Base-by-base conservation (phyloP, 2,329 filamentous ascomycete species). In the Cercospora brassicicola region DNA sequence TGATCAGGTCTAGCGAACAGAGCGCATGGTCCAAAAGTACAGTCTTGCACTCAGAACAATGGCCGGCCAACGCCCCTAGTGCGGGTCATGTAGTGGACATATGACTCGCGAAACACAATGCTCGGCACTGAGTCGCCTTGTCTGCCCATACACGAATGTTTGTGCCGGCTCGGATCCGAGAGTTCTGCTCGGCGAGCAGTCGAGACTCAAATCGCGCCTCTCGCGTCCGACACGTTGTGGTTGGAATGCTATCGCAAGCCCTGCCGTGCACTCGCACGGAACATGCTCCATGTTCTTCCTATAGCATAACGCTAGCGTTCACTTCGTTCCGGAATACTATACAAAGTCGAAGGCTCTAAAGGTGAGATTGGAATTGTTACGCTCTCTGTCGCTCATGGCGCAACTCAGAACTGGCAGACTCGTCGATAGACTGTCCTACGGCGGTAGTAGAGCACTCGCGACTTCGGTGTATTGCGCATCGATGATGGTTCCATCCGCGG, bases 401-500 rank as follows among this genome's bases (percentile, higher is more conserved):
- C 42, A 48, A 23, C 45, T 51, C 45, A 23, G 20, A 6, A 51
- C 18, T 13, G 45, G 45, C 45, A 23, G 18, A 10, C 48, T 42
- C 15, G 13, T 31, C 30, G 57, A 28, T 23, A 30, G 5, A 23
- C 31, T 45, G 55, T 15, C 26, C 67, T 59, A 70, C 7, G 56
- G 42, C 15, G 67, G 72, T 36, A 77, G 55, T 9, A 53, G 51
- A 31, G 74, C 65, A 62, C 65, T 73, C 15, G 77, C 82, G 64
- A 88, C 81, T 67, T 84, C 81, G 26, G 78, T 81, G 74, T 89
- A 89, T 73, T 81, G 78, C 76, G 87, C 83, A 18, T 81, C 82
- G 39, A 87, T 73, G 1, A 84, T 78, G 13, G 81, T 86, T 2
- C 84, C 82, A 20, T 77, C 76, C 0, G 80, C 80, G 39, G 85